These are phyloP conservation scores for Chrysanthemum makinoi DNA, from an alignment of 129 eudicot genomes.

Conservation along the genomic window DNA sequence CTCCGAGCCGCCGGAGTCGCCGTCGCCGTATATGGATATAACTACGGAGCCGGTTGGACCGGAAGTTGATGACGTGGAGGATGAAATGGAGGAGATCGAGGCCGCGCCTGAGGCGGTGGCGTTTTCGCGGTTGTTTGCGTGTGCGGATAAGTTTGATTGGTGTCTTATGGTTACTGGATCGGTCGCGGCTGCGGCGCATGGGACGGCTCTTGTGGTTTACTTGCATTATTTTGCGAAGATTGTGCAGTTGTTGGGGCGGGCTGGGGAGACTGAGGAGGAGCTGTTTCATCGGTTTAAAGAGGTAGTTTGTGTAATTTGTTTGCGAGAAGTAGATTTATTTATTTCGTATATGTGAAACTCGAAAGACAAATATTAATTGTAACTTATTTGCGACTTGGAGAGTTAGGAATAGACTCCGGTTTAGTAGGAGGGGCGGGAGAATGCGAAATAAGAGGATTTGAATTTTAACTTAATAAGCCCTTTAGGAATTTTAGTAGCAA, in stretches of 20 bases:
- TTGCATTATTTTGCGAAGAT: conserved; percentile 94
- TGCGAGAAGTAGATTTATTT: too few species aligned
- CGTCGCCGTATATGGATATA: conserved; percentile 82
- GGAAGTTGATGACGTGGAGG: conserved; percentile 72
- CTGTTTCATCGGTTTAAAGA: conserved; percentile 63
- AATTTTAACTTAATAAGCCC: too few species aligned
- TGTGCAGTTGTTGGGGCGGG: conserved; percentile 49
- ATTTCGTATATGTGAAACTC: too few species aligned
- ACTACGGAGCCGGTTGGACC: conserved; percentile 60
- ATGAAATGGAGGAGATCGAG: conserved; percentile 94
- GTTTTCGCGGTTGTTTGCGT: conserved; percentile 82
- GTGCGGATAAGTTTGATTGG: conserved; percentile 95
- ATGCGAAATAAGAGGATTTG: too few species aligned
- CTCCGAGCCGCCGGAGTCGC: conserved; percentile 99
- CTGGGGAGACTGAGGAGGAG: conserved; percentile 28
- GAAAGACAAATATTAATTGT: too few species aligned
- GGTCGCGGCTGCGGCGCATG: conserved; percentile 96
- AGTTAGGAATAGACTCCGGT: too few species aligned
- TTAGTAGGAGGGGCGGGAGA: too few species aligned
- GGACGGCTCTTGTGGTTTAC: conserved; percentile 94
- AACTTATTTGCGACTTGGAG: too few species aligned
- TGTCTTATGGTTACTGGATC: conserved; percentile 86
- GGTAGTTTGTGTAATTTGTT: conserved; percentile 35
- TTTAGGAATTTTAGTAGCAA: too few species aligned
- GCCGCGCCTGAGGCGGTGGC: conserved; percentile 96